These are phyloP conservation scores for Venturia aucupariae DNA, from an alignment of 2,329 filamentous ascomycete genomes.

Conservation along the genomic window DNA sequence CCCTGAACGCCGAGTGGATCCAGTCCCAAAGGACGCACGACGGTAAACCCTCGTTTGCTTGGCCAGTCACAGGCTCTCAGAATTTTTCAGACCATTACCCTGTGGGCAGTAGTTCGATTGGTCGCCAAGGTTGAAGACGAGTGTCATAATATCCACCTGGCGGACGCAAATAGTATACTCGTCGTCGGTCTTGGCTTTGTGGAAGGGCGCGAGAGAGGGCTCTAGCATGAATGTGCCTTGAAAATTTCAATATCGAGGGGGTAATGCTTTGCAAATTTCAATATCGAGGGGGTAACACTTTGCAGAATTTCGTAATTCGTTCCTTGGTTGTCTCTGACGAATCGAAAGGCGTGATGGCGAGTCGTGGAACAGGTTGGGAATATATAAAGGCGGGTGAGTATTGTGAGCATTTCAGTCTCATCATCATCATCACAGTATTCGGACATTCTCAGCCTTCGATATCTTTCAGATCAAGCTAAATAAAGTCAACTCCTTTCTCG, in stretches of 20 bases:
- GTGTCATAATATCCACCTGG: slow-evolving; percentile 5
- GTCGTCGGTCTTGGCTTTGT: not conserved
- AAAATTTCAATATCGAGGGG: not conserved
- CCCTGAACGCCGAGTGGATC: not conserved
- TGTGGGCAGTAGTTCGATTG: not conserved
- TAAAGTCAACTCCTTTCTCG: not conserved
- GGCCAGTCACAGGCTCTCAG: slow-evolving; percentile 1
- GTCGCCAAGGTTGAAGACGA: not conserved
- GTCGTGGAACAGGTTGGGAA: not conserved
- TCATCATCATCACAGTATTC: not conserved
- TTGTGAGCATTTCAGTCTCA: not conserved
- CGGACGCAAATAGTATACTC: not conserved
- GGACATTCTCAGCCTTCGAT: not conserved
- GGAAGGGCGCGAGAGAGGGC: not conserved
- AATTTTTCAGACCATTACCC: not conserved
- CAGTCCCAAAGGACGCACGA: not conserved
- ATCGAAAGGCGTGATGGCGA: not conserved
- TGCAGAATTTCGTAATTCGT: no score
- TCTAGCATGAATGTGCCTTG: not conserved
- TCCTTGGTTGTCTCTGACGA: no score
- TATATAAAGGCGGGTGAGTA: not conserved
- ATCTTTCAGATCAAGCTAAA: not conserved
- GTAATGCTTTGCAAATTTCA: not conserved
- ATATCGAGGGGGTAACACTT: no score
- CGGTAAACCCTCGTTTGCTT: not conserved